Conservation (phyloP, 1,284 basidiomycete genomes). For the Microbotryomycetes sp. region DNA sequence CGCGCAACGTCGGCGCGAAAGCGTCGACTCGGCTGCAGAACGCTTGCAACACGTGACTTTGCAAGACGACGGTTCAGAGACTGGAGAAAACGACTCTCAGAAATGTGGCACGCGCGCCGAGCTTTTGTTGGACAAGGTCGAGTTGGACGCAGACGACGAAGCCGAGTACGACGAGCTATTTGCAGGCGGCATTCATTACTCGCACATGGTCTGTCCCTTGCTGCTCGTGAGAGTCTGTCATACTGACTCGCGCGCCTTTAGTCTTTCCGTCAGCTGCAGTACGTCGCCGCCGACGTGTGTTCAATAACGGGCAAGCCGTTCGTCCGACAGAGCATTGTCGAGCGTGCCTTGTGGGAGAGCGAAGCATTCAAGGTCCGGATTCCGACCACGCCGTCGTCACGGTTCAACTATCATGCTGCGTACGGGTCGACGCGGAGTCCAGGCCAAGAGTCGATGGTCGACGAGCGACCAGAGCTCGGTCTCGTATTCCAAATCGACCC, state of each 20-base stretch:
- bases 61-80: not conserved
- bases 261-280: conserved; percentile 67
- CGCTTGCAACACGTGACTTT: not conserved
- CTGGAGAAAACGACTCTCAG: not conserved
- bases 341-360: conserved; percentile 68
- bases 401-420: conserved; percentile 19
- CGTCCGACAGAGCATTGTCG: conserved; percentile 59
- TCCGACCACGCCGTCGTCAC: conserved; percentile 10
- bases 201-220: conserved; percentile 63
- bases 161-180: conserved; percentile 53
- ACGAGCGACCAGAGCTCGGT: not conserved
- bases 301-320: conserved; percentile 60
- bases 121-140: not conserved
- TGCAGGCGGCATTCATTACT: conserved; percentile 71
- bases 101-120: not conserved
- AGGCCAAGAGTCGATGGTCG: not conserved
- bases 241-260: conserved; percentile 36
- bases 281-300: conserved; percentile 63
- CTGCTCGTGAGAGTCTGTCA: not conserved
- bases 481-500: conserved; percentile 1
- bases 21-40: not conserved
- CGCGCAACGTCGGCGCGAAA: conserved; percentile 17
- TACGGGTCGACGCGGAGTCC: not conserved
- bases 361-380: conserved; percentile 22
- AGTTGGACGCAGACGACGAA: conserved; percentile 41